Percentiles rank a stretch among this genome's conserved stretches.
Evolutionary conservation across 164 flowering plant genomes (phyloP).

Genomic region (Sedum album): DNA sequence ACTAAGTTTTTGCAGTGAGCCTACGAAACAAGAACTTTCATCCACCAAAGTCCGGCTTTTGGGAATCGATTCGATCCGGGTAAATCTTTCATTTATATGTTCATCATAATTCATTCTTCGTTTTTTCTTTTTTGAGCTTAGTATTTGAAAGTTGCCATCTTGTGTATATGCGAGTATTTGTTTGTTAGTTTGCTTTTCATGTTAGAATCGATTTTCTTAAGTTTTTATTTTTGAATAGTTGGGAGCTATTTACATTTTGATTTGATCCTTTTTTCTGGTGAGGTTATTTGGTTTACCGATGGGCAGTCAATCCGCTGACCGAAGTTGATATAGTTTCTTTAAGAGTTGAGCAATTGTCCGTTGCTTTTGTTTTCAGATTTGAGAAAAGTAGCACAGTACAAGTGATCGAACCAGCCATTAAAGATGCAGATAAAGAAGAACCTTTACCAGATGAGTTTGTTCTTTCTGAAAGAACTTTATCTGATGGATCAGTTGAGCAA

Average conservation of each 20-base stretch:
- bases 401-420: constrained; percentile 58
- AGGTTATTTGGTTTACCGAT: not conserved
- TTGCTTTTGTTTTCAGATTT: constrained; percentile 37
- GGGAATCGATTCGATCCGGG: constrained; percentile 87
- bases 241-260: not conserved
- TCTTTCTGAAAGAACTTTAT: constrained; percentile 57
- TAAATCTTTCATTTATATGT: constrained; percentile 16
- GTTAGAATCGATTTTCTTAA: too few species aligned
- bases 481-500: constrained; percentile 71
- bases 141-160: not conserved
- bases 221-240: not conserved
- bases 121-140: not conserved
- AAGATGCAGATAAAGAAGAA: constrained; percentile 54
- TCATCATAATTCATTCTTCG: not conserved
- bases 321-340: not conserved
- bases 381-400: constrained; percentile 48
- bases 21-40: constrained; percentile 31
- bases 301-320: not conserved
- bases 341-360: not conserved
- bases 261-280: not conserved
- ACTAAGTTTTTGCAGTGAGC: constrained; percentile 26
- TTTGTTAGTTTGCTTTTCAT: not conserved
- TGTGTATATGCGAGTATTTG: not conserved
- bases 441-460: constrained; percentile 64
- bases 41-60: constrained; percentile 43